A percentile compares a stretch with the other conserved stretches of the same genome.
These are phyloP conservation scores for Sideroxylon spinosum DNA, from an alignment of 179 eudicot genomes.

Conservation along the genomic window DNA sequence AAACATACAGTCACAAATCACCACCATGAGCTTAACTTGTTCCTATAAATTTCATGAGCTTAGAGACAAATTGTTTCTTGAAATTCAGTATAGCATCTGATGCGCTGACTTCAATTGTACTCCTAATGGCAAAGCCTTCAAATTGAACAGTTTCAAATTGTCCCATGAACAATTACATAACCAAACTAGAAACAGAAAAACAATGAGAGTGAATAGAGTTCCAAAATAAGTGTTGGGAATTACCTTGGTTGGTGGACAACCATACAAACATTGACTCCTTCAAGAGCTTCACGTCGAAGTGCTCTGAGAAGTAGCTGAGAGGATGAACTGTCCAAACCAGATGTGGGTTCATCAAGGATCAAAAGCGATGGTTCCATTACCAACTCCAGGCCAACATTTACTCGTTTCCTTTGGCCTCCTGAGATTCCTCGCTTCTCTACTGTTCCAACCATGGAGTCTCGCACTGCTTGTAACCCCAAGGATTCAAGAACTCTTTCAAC, in stretches of 20 bases:
- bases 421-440: conserved; percentile 96
- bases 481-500: conserved; percentile 86
- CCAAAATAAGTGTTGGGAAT: background rate
- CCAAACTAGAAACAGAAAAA: background rate
- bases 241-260: conserved; percentile 99
- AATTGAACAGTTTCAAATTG: background rate
- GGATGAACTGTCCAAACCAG: conserved; percentile 94
- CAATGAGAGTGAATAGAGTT: background rate
- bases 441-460: conserved; percentile 84
- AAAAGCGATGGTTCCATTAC: conserved; percentile 95
- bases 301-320: conserved; percentile 79
- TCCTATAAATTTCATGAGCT: too few species aligned
- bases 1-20: background rate
- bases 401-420: conserved; percentile 93
- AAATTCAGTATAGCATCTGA: conserved; percentile 3
- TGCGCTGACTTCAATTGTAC: background rate
- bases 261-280: conserved; percentile 88
- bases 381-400: conserved; percentile 91
- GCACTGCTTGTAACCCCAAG: conserved; percentile 77
- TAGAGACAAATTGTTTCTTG: background rate
- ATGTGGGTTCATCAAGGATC: conserved; percentile 93
- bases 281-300: conserved; percentile 80
- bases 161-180: background rate
- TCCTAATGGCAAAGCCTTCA: background rate
- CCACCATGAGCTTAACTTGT: background rate